Percentiles rank a stretch among this genome's conserved stretches.
Conservation (phyloP, 371 early-diverging fungal genomes). For the Apophysomyces sp. region DNA sequence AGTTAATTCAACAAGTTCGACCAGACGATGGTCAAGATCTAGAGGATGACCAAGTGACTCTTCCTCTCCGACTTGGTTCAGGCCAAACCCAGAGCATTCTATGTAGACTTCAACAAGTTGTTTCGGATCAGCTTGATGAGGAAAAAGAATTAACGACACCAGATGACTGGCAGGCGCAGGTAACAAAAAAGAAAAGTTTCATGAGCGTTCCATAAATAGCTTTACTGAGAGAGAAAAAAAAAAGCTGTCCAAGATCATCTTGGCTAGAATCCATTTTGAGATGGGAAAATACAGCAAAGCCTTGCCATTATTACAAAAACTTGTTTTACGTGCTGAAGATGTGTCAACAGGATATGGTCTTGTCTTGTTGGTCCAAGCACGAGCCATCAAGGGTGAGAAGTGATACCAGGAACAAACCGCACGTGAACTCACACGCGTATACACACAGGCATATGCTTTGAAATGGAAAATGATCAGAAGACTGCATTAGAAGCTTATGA, state of each 20-base stretch:
- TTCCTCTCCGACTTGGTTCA: not conserved
- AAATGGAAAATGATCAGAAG: conserved; percentile 42
- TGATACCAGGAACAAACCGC: not conserved
- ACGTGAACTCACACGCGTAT: not conserved
- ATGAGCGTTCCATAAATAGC: not conserved
- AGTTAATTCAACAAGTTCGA: conserved; percentile 8
- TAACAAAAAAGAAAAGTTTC: conserved; percentile 2
- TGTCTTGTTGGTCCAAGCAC: conserved; percentile 49
- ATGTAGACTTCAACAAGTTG: conserved; percentile 12
- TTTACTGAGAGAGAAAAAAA: not conserved
- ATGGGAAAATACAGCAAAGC: conserved; percentile 33
- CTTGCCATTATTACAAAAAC: conserved; percentile 27
- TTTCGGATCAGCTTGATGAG: conserved; percentile 21
- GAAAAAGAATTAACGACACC: conserved; percentile 13
- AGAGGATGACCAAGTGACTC: not conserved
- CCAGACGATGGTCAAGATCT: not conserved
- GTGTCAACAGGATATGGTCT: conserved; percentile 55
- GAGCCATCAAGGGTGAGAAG: conserved; percentile 49
- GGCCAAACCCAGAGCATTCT: conserved; percentile 18
- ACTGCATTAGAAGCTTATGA: conserved; percentile 59
- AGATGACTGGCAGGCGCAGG: conserved; percentile 38
- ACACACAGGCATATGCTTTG: conserved; percentile 45
- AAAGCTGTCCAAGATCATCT: conserved; percentile 37
- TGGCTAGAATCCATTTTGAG: conserved; percentile 42
- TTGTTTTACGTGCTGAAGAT: conserved; percentile 33